These are phyloP conservation scores for Claviceps sp. DNA, from an alignment of 2,329 filamentous ascomycete genomes.

Conservation along the genomic window DNA sequence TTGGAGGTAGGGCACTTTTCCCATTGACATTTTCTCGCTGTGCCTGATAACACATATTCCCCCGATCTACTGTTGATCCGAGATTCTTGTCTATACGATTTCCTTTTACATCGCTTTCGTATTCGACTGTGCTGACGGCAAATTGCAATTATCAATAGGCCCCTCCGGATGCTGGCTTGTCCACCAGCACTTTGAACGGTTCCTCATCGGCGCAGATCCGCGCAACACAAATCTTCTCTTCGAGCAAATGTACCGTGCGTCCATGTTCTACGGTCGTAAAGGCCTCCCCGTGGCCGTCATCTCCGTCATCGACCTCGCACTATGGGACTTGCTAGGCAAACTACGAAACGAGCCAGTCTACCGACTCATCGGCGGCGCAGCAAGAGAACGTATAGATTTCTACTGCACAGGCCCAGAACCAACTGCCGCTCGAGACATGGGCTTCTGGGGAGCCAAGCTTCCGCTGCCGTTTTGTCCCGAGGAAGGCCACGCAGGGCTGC, in stretches of 20 bases:
- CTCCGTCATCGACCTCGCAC: slow-evolving; percentile 81
- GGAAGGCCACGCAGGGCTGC: slow-evolving; percentile 67
- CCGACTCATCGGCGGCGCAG: slow-evolving; percentile 86
- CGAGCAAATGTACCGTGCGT: slow-evolving; percentile 91
- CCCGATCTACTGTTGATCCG: too few relatives aligned
- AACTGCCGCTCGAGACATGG: slow-evolving; percentile 65
- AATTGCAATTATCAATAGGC: too few relatives aligned
- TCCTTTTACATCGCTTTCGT: not conserved
- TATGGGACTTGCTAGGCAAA: slow-evolving; percentile 90
- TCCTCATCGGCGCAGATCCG: slow-evolving; percentile 78
- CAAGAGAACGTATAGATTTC: slow-evolving; percentile 69
- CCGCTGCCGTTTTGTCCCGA: slow-evolving; percentile 81
- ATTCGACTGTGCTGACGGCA: not conserved
- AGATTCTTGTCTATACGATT: too few relatives aligned
- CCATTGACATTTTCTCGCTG: not conserved
- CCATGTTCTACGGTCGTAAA: slow-evolving; percentile 95
- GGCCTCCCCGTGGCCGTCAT: slow-evolving; percentile 83
- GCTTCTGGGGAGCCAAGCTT: slow-evolving; percentile 85
- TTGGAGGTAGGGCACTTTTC: slow-evolving; percentile 46
- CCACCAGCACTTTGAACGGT: slow-evolving; percentile 85
- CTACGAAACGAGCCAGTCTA: slow-evolving; percentile 87
- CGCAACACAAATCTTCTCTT: slow-evolving; percentile 85
- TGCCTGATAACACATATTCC: too few relatives aligned
- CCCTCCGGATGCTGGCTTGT: slow-evolving; percentile 91
- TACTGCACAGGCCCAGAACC: slow-evolving; percentile 92